Evolutionary conservation across 2,329 filamentous ascomycete genomes (phyloP).

Genomic region (Boeremia exigua): DNA sequence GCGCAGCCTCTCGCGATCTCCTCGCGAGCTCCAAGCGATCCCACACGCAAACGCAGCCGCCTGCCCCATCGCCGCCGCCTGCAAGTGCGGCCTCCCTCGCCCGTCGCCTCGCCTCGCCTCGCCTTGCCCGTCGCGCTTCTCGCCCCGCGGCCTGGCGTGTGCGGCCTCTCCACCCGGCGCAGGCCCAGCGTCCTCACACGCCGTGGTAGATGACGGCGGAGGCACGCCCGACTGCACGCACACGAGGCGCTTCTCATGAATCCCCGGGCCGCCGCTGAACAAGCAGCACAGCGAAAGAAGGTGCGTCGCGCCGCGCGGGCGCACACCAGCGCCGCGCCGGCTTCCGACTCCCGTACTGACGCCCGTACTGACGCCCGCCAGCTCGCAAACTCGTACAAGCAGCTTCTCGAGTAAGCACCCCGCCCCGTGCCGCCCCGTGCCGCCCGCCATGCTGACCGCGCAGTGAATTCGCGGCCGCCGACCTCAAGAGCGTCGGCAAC

Average conservation of each 20-base stretch:
- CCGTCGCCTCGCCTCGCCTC: not conserved
- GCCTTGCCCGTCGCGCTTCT: not conserved
- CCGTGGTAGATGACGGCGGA: slow-evolving; percentile 45
- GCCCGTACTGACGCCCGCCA: slow-evolving; percentile 48
- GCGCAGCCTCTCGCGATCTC: not conserved
- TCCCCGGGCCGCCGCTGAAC: slow-evolving; percentile 61
- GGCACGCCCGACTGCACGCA: slow-evolving; percentile 29
- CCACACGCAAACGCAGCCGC: not conserved
- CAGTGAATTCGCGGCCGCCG: slow-evolving; percentile 92
- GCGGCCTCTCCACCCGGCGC: slow-evolving; percentile 32
- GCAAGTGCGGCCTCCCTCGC: not conserved
- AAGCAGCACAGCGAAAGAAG: slow-evolving; percentile 66
- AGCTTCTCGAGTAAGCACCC: slow-evolving; percentile 82
- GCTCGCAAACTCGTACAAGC: slow-evolving; percentile 97
- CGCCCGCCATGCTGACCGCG: slow-evolving; percentile 14
- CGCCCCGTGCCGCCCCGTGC: not conserved
- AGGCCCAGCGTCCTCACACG: slow-evolving; percentile 25
- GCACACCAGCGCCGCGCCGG: not conserved
- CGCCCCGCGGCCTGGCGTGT: slow-evolving; percentile 34
- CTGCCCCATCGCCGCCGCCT: not conserved
- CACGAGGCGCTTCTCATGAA: slow-evolving; percentile 51
- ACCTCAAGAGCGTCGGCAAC: slow-evolving; percentile 91
- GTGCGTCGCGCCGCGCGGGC: slow-evolving; percentile 39
- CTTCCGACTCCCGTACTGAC: too few relatives aligned
- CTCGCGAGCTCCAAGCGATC: not conserved